Evolutionary conservation across 352 stramenopile genomes (phyloP).

Genomic region (Globisporangium viniferum): DNA sequence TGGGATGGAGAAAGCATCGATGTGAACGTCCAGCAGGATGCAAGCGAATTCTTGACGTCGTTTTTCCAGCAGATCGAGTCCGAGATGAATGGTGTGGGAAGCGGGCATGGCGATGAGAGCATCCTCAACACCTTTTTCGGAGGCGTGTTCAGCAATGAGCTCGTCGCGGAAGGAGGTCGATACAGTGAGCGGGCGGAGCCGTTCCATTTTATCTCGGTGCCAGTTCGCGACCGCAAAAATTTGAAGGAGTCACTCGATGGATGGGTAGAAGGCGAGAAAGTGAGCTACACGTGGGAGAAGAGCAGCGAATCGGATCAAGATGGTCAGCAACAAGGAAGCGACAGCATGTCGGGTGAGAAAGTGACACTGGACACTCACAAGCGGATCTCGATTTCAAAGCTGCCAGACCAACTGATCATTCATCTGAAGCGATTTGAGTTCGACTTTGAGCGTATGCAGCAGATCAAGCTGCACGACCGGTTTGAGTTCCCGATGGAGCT

Average conservation of each 20-base stretch:
- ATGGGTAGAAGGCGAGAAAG: slow-evolving; percentile 88
- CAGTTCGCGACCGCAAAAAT: slow-evolving; percentile 84
- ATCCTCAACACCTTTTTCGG: slow-evolving; percentile 87
- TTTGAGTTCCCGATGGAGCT: slow-evolving; percentile 92
- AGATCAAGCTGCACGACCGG: slow-evolving; percentile 92
- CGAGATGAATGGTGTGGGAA: slow-evolving; percentile 79
- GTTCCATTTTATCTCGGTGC: slow-evolving; percentile 90
- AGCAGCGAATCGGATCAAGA: slow-evolving; percentile 25
- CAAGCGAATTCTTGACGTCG: slow-evolving; percentile 91
- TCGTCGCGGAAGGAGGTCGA: slow-evolving; percentile 80
- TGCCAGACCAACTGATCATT: slow-evolving; percentile 90
- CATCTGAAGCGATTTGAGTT: slow-evolving; percentile 96
- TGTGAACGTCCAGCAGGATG: slow-evolving; percentile 91
- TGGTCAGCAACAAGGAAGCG: slow-evolving; percentile 14
- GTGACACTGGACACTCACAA: slow-evolving; percentile 89
- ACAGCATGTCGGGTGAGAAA: slow-evolving; percentile 41
- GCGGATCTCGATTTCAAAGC: slow-evolving; percentile 83
- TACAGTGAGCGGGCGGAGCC: slow-evolving; percentile 89
- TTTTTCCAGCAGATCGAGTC: slow-evolving; percentile 93
- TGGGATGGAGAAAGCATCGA: slow-evolving; percentile 88
- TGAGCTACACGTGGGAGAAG: slow-evolving; percentile 89
- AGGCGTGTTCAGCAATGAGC: slow-evolving; percentile 90
- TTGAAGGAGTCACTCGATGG: slow-evolving; percentile 82
- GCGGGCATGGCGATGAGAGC: slow-evolving; percentile 60
- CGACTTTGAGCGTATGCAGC: slow-evolving; percentile 93